Conservation (phyloP, 352 stramenopile species). For the Pythium aquatile region DNA sequence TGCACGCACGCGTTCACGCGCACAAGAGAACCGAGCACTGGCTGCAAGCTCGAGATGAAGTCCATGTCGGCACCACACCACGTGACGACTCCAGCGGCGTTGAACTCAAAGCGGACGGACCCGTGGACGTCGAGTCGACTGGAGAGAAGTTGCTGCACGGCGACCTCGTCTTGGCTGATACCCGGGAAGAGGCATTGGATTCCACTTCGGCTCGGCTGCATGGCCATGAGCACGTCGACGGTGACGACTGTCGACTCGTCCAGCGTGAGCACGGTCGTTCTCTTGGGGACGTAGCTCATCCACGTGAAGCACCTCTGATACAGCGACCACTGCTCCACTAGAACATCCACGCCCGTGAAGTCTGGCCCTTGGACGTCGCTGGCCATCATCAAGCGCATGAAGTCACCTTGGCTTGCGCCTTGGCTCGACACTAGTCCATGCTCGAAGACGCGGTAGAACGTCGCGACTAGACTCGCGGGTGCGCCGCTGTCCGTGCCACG, state of each 20-base stretch:
- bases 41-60: conserved; percentile 40
- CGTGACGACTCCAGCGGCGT: conserved; percentile 30
- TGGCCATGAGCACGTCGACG: conserved; percentile 32
- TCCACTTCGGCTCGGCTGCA: conserved; percentile 37
- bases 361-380: conserved; percentile 39
- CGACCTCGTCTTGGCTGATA: conserved; percentile 31
- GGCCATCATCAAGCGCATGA: conserved; percentile 54
- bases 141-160: conserved; percentile 43
- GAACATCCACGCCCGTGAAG: conserved; percentile 42
- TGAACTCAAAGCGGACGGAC: conserved; percentile 55
- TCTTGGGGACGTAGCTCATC: conserved; percentile 29
- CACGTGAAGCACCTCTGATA: conserved; percentile 43
- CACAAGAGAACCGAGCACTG: conserved; percentile 36
- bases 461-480: conserved; percentile 27
- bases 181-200: conserved; percentile 42
- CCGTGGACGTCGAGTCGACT: conserved; percentile 35
- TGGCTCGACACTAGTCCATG: conserved; percentile 34
- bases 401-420: conserved; percentile 36
- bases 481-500: conserved; percentile 10
- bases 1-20: conserved; percentile 15
- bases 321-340: conserved; percentile 49
- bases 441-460: conserved; percentile 40
- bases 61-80: conserved; percentile 62
- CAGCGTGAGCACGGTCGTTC: conserved; percentile 31
- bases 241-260: conserved; percentile 45